Evolutionary conservation across 441 rosid species (phyloP), one percentile per base, ranked within the genome.

Genomic region (Biscutella auriculata): DNA sequence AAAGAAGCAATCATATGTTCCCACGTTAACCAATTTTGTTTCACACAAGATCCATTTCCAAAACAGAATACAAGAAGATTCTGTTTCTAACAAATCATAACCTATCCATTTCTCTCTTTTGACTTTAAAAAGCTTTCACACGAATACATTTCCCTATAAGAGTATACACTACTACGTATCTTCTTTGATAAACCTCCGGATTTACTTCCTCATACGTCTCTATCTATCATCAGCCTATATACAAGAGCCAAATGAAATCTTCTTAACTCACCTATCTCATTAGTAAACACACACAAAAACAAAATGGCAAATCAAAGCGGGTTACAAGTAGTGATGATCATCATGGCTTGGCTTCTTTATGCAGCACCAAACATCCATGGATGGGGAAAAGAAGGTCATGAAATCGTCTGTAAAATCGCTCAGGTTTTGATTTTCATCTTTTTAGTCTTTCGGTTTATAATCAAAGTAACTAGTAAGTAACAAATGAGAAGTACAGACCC

Each of bases 341-440:
- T 62, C 64, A 35, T 50, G 4, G 9, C 12, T 49, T 62, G 34
- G 64, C 21, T 69, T 69, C 69, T 63, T 45, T 52, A 52, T 33
- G 12, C 29, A 45, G 23, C 66, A 51, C 78, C 78, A 12, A 63
- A 13, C 2, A 53, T 47, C 55, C 55, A 72, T 23, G 79, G 74
- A 1, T 84, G 97, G 95, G 90, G 95, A 15, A 63, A 13, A 34
- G 93, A 84, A 28, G 95, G 97, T 15, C 97, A 89, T 34, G 54
- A 73, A 29, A 71, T 76, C 28, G 9, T 72, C 52, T 89, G 97
- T 62, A 77, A 34, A 71, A 82, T 89, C 41, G 95, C 94, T 63
- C 87, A 87, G 92, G 95, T 88, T 15, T 35, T 13, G 1, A 28
- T 39, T 59, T 39, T 17, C 6, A 29, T 35, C 13, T 34, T 15